Evolutionary conservation across 169 alveolate genomes (phyloP), one percentile per base, ranked within the genome.

Genomic region (Eimeria praecox): DNA sequence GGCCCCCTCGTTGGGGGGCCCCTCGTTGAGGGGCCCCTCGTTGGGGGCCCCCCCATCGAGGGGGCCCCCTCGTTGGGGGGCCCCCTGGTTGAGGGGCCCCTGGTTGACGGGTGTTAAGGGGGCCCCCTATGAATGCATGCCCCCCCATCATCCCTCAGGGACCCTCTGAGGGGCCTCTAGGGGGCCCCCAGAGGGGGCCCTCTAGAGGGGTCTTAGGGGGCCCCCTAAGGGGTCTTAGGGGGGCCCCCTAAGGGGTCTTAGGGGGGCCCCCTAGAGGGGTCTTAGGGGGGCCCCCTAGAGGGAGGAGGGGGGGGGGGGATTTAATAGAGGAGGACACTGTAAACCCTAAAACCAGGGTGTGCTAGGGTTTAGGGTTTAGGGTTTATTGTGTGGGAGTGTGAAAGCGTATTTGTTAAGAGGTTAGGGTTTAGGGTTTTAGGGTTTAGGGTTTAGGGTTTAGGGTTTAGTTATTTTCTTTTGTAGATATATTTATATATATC

Each of bases 231-330:
- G 75, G 75, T n/a, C 24, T n/a, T 4, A 24, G 27, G 75, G 75
- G 75, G 75, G 33, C 75, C 75, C 75, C 75, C 33, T 64, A 10
- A n/a, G 75, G 75, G 75, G 38, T n/a, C 75, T 24, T n/a, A 3
- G 24, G 24, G 56, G 75, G 75, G 75, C 75, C 75, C 75, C 75
- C 75, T 16, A 10, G 5, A n/a, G 75, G 75, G 75, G 75, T n/a
- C 24, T n/a, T 4, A 24, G 27, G 75, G 75, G 75, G 75, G 33
- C 75, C 75, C 75, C 75, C 33, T 64, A 10, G 75, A n/a, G 75
- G 75, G 38, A n/a, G n/a, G n/a, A n/a, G n/a, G n/a, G n/a, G n/a
- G n/a, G n/a, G n/a, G n/a, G n/a, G n/a, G n/a, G n/a, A n/a, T n/a
- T n/a, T n/a, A n/a, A n/a, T n/a, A n/a, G n/a, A n/a, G n/a, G n/a